A percentile compares a stretch with the other conserved stretches of the same genome.
phyloP scores from a whole-genome alignment of 495 filamentous ascomycete genomes.

The Paragyromitra xinjiangensis region DNA sequence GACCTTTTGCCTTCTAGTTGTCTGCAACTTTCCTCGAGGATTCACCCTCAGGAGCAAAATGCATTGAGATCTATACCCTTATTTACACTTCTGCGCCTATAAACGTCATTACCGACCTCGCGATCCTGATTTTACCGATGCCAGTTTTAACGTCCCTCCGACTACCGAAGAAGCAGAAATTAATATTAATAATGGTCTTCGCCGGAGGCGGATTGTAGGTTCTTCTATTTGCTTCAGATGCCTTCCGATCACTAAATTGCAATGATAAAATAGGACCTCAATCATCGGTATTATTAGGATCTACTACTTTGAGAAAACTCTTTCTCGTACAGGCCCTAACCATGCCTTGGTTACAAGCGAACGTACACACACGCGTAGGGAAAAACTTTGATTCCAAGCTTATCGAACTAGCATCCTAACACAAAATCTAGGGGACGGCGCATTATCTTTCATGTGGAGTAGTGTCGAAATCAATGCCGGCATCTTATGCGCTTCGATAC shows the following conservation, averaged over 20 bases:
- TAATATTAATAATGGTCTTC: slow-evolving; percentile 56
- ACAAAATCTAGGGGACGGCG: slow-evolving; percentile 68
- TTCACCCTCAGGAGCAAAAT: slow-evolving; percentile 19
- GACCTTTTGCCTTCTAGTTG: slow-evolving; percentile 15
- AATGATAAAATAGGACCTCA: slow-evolving; percentile 64
- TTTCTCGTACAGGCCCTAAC: slow-evolving; percentile 51
- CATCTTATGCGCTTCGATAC: slow-evolving; percentile 86
- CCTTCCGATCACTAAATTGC: background rate
- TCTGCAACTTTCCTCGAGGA: slow-evolving; percentile 18
- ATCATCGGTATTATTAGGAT: slow-evolving; percentile 89
- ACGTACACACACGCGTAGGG: slow-evolving; percentile 13
- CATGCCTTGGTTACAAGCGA: background rate
- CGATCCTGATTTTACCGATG: slow-evolving; percentile 59
- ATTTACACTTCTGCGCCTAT: slow-evolving; percentile 59
- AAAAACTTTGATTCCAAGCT: slow-evolving; percentile 54
- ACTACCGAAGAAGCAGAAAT: slow-evolving; percentile 56
- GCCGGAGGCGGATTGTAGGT: slow-evolving; percentile 56
- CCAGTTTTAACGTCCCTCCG: slow-evolving; percentile 58
- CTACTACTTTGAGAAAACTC: slow-evolving; percentile 83
- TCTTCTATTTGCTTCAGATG: background rate
- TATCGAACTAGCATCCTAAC: slow-evolving; percentile 45
- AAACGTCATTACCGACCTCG: slow-evolving; percentile 61
- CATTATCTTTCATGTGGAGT: slow-evolving; percentile 90
- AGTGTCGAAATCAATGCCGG: slow-evolving; percentile 89
- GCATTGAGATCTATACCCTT: slow-evolving; percentile 38